A percentile compares a stretch with the other conserved stretches of the same genome.
Conservation (phyloP, 2,329 filamentous ascomycete species). For the Dactylonectria estremocensis region DNA sequence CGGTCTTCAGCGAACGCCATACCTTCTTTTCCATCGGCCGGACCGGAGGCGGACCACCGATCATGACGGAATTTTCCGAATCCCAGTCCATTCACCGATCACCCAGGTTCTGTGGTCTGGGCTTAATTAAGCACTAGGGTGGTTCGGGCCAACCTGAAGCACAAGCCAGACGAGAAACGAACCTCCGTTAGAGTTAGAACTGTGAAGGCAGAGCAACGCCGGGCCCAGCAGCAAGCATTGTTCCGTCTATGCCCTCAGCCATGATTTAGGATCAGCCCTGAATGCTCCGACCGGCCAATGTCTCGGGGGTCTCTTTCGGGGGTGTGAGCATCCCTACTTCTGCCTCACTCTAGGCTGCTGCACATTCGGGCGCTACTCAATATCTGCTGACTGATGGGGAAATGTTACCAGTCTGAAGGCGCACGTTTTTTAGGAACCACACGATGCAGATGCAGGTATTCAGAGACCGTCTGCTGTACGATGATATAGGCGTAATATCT, state of each 20-base stretch:
- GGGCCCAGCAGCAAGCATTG: conserved; percentile 25
- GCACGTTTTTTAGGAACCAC: conserved; percentile 25
- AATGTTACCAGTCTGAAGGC: conserved; percentile 28
- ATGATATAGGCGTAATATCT: conserved; percentile 40
- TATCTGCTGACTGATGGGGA: conserved; percentile 26
- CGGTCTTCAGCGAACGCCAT: conserved; percentile 20
- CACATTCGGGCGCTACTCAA: conserved; percentile 38
- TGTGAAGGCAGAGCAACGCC: conserved; percentile 24
- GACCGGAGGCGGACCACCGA: conserved; percentile 27
- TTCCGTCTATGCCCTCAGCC: conserved; percentile 33
- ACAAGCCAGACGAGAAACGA: conserved; percentile 37
- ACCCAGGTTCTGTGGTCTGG: conserved; percentile 16
- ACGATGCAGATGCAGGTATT: conserved; percentile 34
- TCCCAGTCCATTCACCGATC: conserved; percentile 3
- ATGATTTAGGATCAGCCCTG: conserved; percentile 22
- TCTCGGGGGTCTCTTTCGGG: conserved; percentile 8
- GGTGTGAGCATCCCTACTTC: conserved; percentile 5
- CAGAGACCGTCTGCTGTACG: conserved; percentile 28
- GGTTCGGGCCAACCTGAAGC: conserved; percentile 37
- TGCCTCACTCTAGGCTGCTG: conserved; percentile 37
- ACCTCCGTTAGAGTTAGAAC: conserved; percentile 28
- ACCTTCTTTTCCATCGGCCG: conserved; percentile 14
- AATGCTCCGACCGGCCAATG: conserved; percentile 33
- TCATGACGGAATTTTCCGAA: conserved; percentile 14
- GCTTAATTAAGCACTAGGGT: conserved; percentile 31